A percentile compares a stretch with the other conserved stretches of the same genome.
phyloP scores from a whole-genome alignment of 2,329 filamentous ascomycete species.

The Cryphonectria nitschkei region DNA sequence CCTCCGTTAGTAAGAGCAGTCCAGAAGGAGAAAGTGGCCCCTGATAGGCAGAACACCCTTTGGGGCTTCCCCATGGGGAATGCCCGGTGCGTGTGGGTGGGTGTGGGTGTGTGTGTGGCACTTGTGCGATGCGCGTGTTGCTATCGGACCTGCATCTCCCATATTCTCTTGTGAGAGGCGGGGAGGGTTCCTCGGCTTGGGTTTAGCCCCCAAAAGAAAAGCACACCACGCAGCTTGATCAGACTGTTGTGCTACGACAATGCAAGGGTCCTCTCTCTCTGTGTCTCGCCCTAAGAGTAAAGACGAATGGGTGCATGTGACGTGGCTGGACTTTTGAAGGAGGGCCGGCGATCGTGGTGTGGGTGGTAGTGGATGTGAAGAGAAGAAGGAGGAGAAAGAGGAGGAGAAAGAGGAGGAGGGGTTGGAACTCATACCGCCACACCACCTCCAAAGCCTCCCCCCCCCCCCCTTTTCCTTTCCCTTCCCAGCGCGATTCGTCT shows the following conservation, averaged over 20 bases:
- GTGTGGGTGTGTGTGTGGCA: too few relatives aligned
- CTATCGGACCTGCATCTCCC: conserved; percentile 28
- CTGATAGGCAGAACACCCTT: neutral
- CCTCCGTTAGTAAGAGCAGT: neutral
- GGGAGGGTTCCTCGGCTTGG: neutral
- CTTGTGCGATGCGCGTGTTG: neutral
- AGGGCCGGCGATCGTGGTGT: too few relatives aligned
- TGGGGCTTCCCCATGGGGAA: conserved; percentile 20
- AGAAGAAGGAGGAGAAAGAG: neutral
- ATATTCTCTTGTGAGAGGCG: neutral
- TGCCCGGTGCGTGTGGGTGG: neutral
- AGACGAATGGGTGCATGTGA: conserved; percentile 17
- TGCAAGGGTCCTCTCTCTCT: neutral
- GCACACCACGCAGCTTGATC: conserved; percentile 3
- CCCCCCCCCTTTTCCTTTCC: neutral
- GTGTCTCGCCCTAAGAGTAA: neutral
- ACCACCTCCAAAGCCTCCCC: neutral
- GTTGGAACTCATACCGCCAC: neutral
- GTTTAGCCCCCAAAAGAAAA: neutral
- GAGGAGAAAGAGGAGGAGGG: too few relatives aligned
- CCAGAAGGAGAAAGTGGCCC: neutral
- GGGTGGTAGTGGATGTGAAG: neutral
- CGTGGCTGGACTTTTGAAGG: conserved; percentile 14
- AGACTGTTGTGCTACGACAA: neutral
- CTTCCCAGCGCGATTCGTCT: neutral